A percentile compares a stretch with the other conserved stretches of the same genome.
Conservation (phyloP, 768 basidiomycete genomes). For the Suillus americanus region DNA sequence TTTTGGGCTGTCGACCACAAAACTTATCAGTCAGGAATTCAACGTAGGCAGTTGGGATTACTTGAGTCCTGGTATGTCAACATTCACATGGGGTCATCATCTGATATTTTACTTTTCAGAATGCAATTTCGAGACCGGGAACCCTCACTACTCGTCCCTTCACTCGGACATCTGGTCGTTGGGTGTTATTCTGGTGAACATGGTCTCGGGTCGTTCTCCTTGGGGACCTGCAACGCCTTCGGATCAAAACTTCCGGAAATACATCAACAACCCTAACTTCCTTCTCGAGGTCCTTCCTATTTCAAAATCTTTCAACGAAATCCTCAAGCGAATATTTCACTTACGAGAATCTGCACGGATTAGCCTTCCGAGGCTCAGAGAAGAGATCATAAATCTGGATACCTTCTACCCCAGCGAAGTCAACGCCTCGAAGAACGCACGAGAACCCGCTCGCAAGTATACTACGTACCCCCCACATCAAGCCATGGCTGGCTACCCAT, state of each 20-base stretch:
- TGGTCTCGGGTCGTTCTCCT: constrained; percentile 70
- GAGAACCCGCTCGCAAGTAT: background rate
- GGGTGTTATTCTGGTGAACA: constrained; percentile 80
- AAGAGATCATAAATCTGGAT: constrained; percentile 53
- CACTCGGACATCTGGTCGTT: constrained; percentile 66
- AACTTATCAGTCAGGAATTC: constrained; percentile 46
- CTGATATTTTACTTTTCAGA: constrained; percentile 38
- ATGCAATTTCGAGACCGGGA: constrained; percentile 45
- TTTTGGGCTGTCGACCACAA: constrained; percentile 68
- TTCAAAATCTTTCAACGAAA: constrained; percentile 58
- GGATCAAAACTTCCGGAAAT: constrained; percentile 69
- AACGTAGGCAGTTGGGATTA: constrained; percentile 62
- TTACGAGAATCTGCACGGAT: constrained; percentile 62
- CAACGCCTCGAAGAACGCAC: constrained; percentile 21
- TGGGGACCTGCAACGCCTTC: constrained; percentile 69
- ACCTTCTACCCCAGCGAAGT: constrained; percentile 60
- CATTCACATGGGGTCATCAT: background rate
- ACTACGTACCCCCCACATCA: background rate
- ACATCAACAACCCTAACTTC: constrained; percentile 59
- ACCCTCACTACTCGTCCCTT: constrained; percentile 16
- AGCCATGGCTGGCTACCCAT: background rate
- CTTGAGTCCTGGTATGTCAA: constrained; percentile 67
- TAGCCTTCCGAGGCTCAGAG: constrained; percentile 56
- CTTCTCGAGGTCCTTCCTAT: constrained; percentile 76
- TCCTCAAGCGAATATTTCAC: constrained; percentile 71